Evolutionary conservation across 106 monocot genomes (phyloP).

Genomic region (Phalaenopsis aphrodite): DNA sequence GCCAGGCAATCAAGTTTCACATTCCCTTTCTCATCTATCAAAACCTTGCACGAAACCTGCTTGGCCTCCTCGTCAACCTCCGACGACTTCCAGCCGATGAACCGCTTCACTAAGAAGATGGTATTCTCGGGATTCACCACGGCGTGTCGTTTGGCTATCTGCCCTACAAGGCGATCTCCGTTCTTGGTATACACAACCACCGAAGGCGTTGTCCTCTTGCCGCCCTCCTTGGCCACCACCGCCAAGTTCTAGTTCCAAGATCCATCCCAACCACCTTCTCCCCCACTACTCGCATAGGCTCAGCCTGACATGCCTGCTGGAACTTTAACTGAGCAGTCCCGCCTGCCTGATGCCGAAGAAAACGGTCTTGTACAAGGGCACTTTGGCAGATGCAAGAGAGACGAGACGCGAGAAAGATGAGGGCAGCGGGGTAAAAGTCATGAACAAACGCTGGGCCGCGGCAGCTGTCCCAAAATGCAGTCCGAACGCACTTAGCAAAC

Average conservation of each 20-base stretch:
- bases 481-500: no score
- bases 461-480: no score
- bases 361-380: no score
- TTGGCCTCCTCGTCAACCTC: conserved; percentile 68
- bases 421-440: no score
- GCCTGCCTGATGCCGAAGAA: no score
- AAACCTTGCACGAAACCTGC: conserved; percentile 63
- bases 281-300: conserved; percentile 31
- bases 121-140: conserved; percentile 82
- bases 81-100: conserved; percentile 69
- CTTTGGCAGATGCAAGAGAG: no score
- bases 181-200: conserved; percentile 70
- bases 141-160: conserved; percentile 77
- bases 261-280: conserved; percentile 84
- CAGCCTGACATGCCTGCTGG: neutral
- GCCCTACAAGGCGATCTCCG: conserved; percentile 64
- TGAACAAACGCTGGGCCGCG: no score
- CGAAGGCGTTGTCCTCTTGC: conserved; percentile 72
- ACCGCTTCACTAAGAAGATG: conserved; percentile 70
- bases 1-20: conserved; percentile 72
- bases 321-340: no score
- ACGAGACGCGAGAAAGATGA: no score
- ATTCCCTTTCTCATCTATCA: conserved; percentile 64
- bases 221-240: conserved; percentile 79
- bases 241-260: conserved; percentile 73